These are phyloP conservation scores for Anaeramoeba ignava DNA, from an alignment of 78 protist species.

Conservation along the genomic window DNA sequence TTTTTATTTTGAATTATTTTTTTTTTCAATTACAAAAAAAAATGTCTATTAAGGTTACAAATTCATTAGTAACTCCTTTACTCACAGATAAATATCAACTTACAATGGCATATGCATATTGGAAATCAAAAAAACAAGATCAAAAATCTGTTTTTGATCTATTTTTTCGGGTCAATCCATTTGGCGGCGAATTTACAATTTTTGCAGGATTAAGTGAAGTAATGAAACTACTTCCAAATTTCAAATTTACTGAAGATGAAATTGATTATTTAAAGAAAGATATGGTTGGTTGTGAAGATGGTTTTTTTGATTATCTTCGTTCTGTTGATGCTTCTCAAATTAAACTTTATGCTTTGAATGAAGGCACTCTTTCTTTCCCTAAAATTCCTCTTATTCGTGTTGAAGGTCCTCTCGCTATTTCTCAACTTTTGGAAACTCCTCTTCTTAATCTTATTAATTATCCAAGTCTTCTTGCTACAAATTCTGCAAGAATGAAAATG, in stretches of 20 bases:
- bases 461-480: slow-evolving; percentile 65
- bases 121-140: slow-evolving; percentile 44
- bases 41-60: no score
- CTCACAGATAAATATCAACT: slow-evolving; percentile 65
- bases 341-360: slow-evolving; percentile 38
- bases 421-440: slow-evolving; percentile 79
- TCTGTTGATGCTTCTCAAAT: neutral
- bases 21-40: no score
- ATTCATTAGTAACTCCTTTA: slow-evolving; percentile 30
- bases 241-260: slow-evolving; percentile 30
- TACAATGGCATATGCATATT: slow-evolving; percentile 71
- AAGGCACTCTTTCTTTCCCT: slow-evolving; percentile 66
- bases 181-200: slow-evolving; percentile 74
- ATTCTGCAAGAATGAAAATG: slow-evolving; percentile 60
- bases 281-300: slow-evolving; percentile 34
- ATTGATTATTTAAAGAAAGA: slow-evolving; percentile 34
- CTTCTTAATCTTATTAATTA: slow-evolving; percentile 63
- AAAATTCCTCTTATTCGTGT: slow-evolving; percentile 64
- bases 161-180: slow-evolving; percentile 75
- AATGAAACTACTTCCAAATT: slow-evolving; percentile 6
- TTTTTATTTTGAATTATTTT: no score
- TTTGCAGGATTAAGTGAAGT: slow-evolving; percentile 73
- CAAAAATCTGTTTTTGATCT: slow-evolving; percentile 66
- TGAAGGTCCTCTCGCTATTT: slow-evolving; percentile 73
- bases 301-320: slow-evolving; percentile 40